phyloP scores from a whole-genome alignment of 805 yeast species.

The Starmerella tilneyi region DNA sequence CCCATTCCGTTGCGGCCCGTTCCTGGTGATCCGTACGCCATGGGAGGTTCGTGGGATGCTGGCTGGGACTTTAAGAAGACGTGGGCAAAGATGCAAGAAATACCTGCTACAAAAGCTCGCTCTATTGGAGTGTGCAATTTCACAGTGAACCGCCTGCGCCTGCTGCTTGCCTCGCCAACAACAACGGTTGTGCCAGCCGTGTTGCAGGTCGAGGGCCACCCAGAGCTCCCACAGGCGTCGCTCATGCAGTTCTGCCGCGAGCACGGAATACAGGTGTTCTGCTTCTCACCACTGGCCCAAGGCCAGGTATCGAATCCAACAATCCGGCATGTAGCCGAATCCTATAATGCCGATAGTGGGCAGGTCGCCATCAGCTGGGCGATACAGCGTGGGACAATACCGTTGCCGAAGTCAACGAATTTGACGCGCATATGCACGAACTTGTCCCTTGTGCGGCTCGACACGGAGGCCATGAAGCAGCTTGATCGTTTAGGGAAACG shows the following conservation, averaged over 20 bases:
- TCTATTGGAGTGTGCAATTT: slow-evolving; percentile 70
- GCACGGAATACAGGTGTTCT: slow-evolving; percentile 50
- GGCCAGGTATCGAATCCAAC: slow-evolving; percentile 43
- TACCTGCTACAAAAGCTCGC: slow-evolving; percentile 43
- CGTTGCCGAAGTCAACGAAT: slow-evolving; percentile 61
- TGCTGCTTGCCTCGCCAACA: slow-evolving; percentile 34
- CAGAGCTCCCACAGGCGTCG: slow-evolving; percentile 56
- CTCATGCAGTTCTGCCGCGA: slow-evolving; percentile 43
- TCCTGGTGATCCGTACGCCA: slow-evolving; percentile 24
- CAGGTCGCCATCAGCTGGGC: slow-evolving; percentile 57
- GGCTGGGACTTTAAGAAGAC: slow-evolving; percentile 40
- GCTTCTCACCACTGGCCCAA: slow-evolving; percentile 69
- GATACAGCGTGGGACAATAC: slow-evolving; percentile 49
- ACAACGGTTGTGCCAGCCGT: slow-evolving; percentile 52
- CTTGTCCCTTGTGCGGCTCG: slow-evolving; percentile 35
- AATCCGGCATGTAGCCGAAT: slow-evolving; percentile 43
- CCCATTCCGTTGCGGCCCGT: slow-evolving; percentile 38
- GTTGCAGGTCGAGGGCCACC: slow-evolving; percentile 68
- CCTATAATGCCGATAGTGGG: slow-evolving; percentile 43
- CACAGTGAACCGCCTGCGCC: slow-evolving; percentile 42
- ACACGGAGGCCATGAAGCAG: slow-evolving; percentile 35
- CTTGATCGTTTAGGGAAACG: slow-evolving; percentile 27
- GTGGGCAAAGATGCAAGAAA: slow-evolving; percentile 54
- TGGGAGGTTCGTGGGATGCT: slow-evolving; percentile 23
- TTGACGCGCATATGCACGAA: slow-evolving; percentile 44